A percentile compares a stretch with the other conserved stretches of the same genome.
phyloP scores from a whole-genome alignment of 805 yeast species.

The Saccharomycopsis oosterbeekiorum region DNA sequence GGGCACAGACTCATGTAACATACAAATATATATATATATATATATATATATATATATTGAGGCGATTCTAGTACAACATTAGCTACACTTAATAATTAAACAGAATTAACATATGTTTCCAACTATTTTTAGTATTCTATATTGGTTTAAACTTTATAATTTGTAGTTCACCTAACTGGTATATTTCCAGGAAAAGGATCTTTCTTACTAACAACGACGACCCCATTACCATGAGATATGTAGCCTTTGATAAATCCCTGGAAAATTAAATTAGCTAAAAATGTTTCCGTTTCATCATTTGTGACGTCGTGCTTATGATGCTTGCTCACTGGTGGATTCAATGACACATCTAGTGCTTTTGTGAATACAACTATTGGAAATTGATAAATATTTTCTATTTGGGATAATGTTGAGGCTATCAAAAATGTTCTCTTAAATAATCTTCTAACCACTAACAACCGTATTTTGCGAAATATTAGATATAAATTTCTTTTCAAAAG shows the following conservation, averaged over 20 bases:
- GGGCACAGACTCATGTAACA: not conserved
- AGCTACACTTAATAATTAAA: too few relatives aligned
- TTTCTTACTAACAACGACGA: slow-evolving; percentile 65
- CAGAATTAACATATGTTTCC: not conserved
- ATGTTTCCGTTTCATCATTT: slow-evolving; percentile 55
- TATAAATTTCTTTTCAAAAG: slow-evolving; percentile 53
- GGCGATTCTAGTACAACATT: too few relatives aligned
- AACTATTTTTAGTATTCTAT: slow-evolving; percentile 5
- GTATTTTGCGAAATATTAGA: slow-evolving; percentile 43
- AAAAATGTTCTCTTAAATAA: slow-evolving; percentile 35
- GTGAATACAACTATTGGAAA: slow-evolving; percentile 31
- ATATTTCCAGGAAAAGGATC: slow-evolving; percentile 52
- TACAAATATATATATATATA: too few relatives aligned
- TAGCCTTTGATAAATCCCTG: slow-evolving; percentile 65
- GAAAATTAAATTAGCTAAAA: slow-evolving; percentile 55
- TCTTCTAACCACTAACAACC: slow-evolving; percentile 40
- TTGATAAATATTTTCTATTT: slow-evolving; percentile 7
- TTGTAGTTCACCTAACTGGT: not conserved
- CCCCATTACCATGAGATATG: slow-evolving; percentile 63
- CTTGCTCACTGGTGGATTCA: slow-evolving; percentile 19
- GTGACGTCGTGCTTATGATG: slow-evolving; percentile 9
- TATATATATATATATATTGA: not conserved
- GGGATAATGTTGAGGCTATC: slow-evolving; percentile 13
- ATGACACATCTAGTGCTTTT: slow-evolving; percentile 32
- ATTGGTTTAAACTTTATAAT: not conserved